Conservation (phyloP, 1,139 yeast species). For the Geotrichum histeridarum region DNA sequence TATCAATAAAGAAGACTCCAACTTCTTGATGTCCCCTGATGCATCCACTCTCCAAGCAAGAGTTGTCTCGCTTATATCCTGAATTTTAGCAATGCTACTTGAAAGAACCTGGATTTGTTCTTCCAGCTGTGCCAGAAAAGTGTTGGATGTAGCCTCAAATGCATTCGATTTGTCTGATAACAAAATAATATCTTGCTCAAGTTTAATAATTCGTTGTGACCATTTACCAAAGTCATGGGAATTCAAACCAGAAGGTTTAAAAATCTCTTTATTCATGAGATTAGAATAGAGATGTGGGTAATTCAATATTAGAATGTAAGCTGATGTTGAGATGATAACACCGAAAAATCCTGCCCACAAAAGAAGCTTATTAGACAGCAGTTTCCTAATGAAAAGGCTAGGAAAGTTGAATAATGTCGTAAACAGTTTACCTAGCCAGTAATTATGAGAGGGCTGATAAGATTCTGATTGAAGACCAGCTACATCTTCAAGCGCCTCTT, state of each 20-base stretch:
- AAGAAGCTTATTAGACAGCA: neutral
- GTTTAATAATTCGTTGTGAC: conserved; percentile 4
- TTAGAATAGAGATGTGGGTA: neutral
- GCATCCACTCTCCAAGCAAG: neutral
- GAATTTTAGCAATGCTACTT: neutral
- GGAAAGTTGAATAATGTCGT: neutral
- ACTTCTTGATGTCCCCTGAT: neutral
- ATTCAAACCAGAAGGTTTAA: neutral
- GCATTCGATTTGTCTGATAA: conserved; percentile 4
- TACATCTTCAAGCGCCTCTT: neutral
- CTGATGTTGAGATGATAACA: no score
- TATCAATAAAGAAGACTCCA: neutral
- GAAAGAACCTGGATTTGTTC: conserved; percentile 6
- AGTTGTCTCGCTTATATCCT: conserved; percentile 3
- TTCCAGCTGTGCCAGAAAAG: conserved; percentile 1
- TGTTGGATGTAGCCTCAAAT: neutral
- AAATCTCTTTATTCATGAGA: neutral
- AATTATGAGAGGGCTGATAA: neutral
- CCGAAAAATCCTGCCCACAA: neutral
- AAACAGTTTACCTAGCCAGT: neutral
- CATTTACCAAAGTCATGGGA: conserved; percentile 8
- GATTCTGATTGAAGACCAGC: neutral
- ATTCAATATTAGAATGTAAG: neutral
- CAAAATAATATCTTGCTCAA: conserved; percentile 11
- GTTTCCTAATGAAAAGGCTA: neutral